Base-by-base conservation (phyloP, 1,284 basidiomycete species). In the Coriolopsis trogii region DNA sequence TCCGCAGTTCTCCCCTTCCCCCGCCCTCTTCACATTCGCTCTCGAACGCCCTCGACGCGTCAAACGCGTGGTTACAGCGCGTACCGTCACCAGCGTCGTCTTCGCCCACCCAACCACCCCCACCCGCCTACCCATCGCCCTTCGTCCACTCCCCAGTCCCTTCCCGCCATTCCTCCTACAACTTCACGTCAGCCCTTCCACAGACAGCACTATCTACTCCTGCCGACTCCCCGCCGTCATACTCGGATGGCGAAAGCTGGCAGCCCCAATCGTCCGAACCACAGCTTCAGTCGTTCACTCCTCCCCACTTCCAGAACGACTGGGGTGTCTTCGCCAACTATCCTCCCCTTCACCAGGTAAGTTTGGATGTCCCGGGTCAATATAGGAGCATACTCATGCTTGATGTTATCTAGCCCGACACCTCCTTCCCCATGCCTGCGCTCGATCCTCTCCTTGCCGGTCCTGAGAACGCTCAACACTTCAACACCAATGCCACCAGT, bases 21-120 rank as follows among this genome's bases (percentile, higher is more conserved):
- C 28, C 38, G 0, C 29, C 39, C 6, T 24, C 36, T 3, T 40
- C 39, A 2, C 31, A 37, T 13, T 26, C 21, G 58, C 57, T 28
- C 39, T 56, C 13, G 46, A 61, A 42, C 15, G 16, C 21, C 23
- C 21, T 20, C 30, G 31, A 30, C 60, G 61, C 25, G 68, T 66
- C 4, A 62, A 73, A 52, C 73, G 82, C 4, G 83, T 87, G 73
- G 85, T 85, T 0, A 66, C 83, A 0, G 81, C 83, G 15, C 71
- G 87, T 1, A 64, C 86, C 10, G 85, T 88, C 58, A 78, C 80
- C 0, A 70, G 86, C 18, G 75, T 81, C 3, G 79, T 80, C 0
- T 87, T 85, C 63, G 68, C 74, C 49, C 81, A 86, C 60, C 76
- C 87, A 10, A 73, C 85, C 30, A 16, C 50, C 46, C 4, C 40